These are phyloP conservation scores for Suhomyces sp. DNA, from an alignment of 805 yeast genomes.

Conservation along the genomic window DNA sequence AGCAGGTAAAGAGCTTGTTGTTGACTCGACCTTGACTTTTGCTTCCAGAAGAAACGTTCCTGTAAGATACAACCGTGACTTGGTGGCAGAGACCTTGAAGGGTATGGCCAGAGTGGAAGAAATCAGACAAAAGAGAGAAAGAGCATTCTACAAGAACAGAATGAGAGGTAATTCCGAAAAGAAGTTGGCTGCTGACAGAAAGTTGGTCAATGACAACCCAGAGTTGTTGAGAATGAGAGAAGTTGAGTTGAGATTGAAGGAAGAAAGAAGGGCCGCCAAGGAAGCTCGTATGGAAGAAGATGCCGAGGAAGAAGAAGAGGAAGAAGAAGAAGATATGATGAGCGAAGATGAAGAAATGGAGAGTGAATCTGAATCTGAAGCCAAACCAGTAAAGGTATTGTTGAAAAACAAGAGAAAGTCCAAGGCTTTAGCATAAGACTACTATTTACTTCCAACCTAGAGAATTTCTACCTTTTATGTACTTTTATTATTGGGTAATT, in stretches of 20 bases:
- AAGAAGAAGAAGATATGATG: constrained; percentile 40
- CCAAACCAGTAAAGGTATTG: constrained; percentile 49
- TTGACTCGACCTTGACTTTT: constrained; percentile 92
- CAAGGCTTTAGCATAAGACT: constrained; percentile 11
- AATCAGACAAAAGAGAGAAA: constrained; percentile 92
- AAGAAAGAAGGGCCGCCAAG: constrained; percentile 66
- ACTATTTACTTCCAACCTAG: neutral
- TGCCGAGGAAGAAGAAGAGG: constrained; percentile 37
- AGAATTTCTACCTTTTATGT: neutral
- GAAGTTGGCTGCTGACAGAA: constrained; percentile 80
- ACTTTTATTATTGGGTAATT: constrained; percentile 2
- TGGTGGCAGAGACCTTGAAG: constrained; percentile 88
- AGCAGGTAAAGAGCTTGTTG: constrained; percentile 98
- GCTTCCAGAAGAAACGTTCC: constrained; percentile 98
- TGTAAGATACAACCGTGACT: constrained; percentile 94
- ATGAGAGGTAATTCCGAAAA: constrained; percentile 95
- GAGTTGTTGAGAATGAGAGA: constrained; percentile 90
- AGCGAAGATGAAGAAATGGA: constrained; percentile 43
- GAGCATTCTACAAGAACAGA: constrained; percentile 98
- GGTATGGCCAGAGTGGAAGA: constrained; percentile 96
- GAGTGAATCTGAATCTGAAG: constrained; percentile 43
- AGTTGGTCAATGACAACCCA: constrained; percentile 84
- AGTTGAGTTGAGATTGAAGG: constrained; percentile 77
- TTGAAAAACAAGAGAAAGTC: constrained; percentile 60
- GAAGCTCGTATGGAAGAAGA: constrained; percentile 47